These are phyloP conservation scores for Pseudogymnoascus sp. DNA, from an alignment of 2,329 filamentous ascomycete species.

Conservation along the genomic window DNA sequence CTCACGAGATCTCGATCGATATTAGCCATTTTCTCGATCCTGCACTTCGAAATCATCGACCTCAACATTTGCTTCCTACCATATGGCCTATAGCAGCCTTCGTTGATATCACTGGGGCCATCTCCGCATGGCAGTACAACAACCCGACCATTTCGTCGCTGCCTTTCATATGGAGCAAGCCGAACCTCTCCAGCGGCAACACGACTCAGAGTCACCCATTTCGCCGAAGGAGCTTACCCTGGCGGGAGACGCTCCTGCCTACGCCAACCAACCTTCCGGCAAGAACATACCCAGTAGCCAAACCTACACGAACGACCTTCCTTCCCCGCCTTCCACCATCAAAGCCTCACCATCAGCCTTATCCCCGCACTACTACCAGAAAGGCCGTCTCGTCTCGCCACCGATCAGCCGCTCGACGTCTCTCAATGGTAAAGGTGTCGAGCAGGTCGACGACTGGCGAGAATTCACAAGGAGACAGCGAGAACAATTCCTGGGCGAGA, in stretches of 20 bases:
- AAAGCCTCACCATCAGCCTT: background rate
- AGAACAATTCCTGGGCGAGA: constrained; percentile 25
- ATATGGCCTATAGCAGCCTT: background rate
- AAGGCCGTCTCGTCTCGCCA: background rate
- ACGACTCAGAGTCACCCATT: background rate
- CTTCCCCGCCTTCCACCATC: constrained; percentile 4
- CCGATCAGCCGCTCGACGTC: constrained; percentile 1
- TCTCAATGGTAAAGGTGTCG: constrained; percentile 7
- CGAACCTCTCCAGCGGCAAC: background rate
- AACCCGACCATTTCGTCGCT: background rate
- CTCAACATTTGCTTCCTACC: background rate
- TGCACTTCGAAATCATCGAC: background rate
- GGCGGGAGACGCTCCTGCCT: background rate
- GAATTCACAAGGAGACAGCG: constrained; percentile 24
- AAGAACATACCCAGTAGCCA: background rate
- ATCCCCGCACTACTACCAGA: constrained; percentile 5
- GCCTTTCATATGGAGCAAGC: background rate
- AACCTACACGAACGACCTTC: constrained; percentile 1
- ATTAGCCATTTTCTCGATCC: background rate
- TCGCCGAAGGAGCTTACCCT: background rate
- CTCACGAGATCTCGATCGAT: background rate
- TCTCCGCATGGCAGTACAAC: background rate
- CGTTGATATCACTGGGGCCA: background rate
- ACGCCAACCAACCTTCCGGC: background rate
- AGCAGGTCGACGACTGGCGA: constrained; percentile 25